Evolutionary conservation across 441 rosid genomes (phyloP).

Genomic region (Brassica hybrid): DNA sequence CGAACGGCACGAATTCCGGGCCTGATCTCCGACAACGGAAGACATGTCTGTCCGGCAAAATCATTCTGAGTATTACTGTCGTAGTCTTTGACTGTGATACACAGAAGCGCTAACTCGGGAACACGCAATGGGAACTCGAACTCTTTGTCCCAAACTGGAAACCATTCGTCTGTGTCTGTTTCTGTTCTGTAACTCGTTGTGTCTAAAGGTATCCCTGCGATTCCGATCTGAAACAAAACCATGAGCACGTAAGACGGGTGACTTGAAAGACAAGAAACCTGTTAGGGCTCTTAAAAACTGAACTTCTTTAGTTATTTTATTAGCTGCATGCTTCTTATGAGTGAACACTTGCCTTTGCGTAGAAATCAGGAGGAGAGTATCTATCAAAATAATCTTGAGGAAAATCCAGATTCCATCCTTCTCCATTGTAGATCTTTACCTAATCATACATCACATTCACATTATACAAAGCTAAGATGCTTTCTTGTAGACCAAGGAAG

Average conservation of each 20-base stretch:
- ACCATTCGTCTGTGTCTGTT: slow-evolving; percentile 63
- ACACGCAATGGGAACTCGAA: slow-evolving; percentile 59
- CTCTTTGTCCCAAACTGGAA: slow-evolving; percentile 73
- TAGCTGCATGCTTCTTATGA: not conserved
- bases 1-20: slow-evolving; percentile 46
- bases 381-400: slow-evolving; percentile 59
- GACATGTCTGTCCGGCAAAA: slow-evolving; percentile 82
- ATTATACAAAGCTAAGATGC: not conserved
- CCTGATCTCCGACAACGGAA: slow-evolving; percentile 71
- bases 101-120: slow-evolving; percentile 72
- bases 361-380: slow-evolving; percentile 39
- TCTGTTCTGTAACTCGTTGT: slow-evolving; percentile 37
- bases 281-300: slow-evolving; percentile 9
- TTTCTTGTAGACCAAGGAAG: slow-evolving; percentile 18
- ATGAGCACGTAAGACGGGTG: not conserved
- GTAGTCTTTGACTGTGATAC: slow-evolving; percentile 61
- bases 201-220: slow-evolving; percentile 69
- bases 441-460: slow-evolving; percentile 33
- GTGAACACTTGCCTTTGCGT: slow-evolving; percentile 55
- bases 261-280: slow-evolving; percentile 12
- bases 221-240: slow-evolving; percentile 52
- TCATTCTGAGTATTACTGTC: slow-evolving; percentile 56
- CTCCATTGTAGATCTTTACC: slow-evolving; percentile 71
- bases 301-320: slow-evolving; percentile 1
- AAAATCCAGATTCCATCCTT: slow-evolving; percentile 84